Evolutionary conservation across 768 basidiomycete species (phyloP), one percentile per base, ranked within the genome.

Genomic region (Mycena alexandri): DNA sequence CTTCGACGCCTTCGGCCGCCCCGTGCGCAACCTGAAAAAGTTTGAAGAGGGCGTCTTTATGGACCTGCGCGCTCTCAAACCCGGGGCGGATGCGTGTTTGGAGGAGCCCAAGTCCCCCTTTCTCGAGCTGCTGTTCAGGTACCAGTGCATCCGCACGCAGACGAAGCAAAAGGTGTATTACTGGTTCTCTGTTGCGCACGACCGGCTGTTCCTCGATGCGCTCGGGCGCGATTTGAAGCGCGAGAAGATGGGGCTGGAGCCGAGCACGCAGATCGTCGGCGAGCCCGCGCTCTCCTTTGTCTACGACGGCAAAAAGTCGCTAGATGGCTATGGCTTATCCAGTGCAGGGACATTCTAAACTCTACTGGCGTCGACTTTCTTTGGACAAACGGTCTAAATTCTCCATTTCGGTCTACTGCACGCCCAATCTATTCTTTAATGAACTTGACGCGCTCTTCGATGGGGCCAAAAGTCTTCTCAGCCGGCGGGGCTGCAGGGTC

Each of bases 161-260:
- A 98, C 98, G 86, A 98, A 98, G 82, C 96, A 97, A 82, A 96
- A 98, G 78, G 96, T 98, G n/a, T 98, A 98, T 76, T 98, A 94
- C 78, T 98, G 96, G 96, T 98, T 95, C 81, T 96, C 95, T 7
- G 96, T 98, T 7, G 96, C 96, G 4, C 96, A 98, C 68, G 96
- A 98, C 77, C 91, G 96, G 38, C 91, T 98, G 61, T 98, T 98
- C 85, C 89, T 98, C 58, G 96, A 98, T 75, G 96, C 96, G 21
- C 88, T 98, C 53, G 96, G 98, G 78, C 92, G 96, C 53, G 96
- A 98, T 78, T 88, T 98, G 63, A 98, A 97, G 82, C 89, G 96
- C 36, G 96, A 98, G 79, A 97, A 96, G 80, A 91, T 93, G 84
- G 93, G 93, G 0, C 84, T 87, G 46, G 94, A 95, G 75, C 87